Base-by-base conservation (phyloP, 2,329 filamentous ascomycete genomes). In the Fusarium sublunatum region DNA sequence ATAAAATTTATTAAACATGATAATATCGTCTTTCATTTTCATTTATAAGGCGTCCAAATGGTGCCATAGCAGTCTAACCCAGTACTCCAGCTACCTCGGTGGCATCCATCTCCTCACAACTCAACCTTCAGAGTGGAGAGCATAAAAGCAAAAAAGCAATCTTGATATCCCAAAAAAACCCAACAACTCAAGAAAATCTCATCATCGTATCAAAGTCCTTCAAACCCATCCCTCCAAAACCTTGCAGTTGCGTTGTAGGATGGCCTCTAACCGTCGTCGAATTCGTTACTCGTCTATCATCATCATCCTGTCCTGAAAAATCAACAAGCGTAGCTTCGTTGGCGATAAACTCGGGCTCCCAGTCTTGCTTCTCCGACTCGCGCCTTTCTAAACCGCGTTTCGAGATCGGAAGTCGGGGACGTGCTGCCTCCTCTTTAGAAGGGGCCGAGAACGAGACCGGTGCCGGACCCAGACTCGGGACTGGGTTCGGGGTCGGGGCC, bases 291-390 rank as follows among this genome's bases (percentile, higher is more conserved):
- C 31, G 11, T 32, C 31, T 58, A 59, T 13, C 41, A 19, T 19
- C 19, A 19, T 19, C 55, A 28, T 67, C 52, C 41, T 44, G 44
- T 7, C 61, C 60, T 3, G 64, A 58, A 54, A 67, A 67, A 38
- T 67, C 61, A 38, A 67, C 61, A 40, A 67, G 32, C 5, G 64
- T 67, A 7, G 64, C 64, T 46, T 67, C 64, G 31, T 67, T 54
- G 6, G 55, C 55, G 8, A 61, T 40, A 48, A 65, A 67, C 7
- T 67, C 64, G 2, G 40, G 38, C 24, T 67, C 60, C 64, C 64
- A 67, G 9, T 41, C 35, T 43, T 46, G 49, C 48, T 61, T 42
- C 24, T 67, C 58, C 9, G 47, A 53, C 24, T 67, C 28, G 10
- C 38, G 36, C 41, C 43, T 53, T 29, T 66, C 54, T 28, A 51